Evolutionary conservation across 2,329 filamentous ascomycete genomes (phyloP).

Genomic region (Remersonia thermophila): DNA sequence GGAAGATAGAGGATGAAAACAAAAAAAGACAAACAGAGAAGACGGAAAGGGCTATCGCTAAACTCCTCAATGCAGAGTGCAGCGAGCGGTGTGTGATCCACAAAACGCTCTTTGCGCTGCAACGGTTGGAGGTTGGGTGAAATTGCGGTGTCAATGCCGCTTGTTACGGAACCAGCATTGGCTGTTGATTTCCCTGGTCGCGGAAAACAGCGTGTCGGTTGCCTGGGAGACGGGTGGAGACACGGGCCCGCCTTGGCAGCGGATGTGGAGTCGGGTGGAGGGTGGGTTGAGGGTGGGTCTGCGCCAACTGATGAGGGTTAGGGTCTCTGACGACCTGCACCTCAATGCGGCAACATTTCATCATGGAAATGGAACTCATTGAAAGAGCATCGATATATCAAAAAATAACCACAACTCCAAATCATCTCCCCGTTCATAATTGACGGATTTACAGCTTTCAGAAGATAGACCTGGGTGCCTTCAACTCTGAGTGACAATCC

Average conservation of each 20-base stretch:
- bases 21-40: not conserved
- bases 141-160: no score
- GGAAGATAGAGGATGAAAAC: slow-evolving; percentile 2
- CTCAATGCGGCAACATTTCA: not conserved
- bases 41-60: no score
- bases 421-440: no score
- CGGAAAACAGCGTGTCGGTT: slow-evolving; percentile 10
- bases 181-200: slow-evolving; percentile 14
- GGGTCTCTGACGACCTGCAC: not conserved
- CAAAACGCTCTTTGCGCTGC: slow-evolving; percentile 6
- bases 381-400: no score
- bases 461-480: no score
- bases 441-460: no score
- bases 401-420: no score
- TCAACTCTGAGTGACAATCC: no score
- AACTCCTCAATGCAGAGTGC: slow-evolving; percentile 9
- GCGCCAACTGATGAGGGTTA: not conserved
- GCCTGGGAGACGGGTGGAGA: slow-evolving; percentile 12
- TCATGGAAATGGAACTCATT: no score
- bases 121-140: slow-evolving; percentile 5
- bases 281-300: slow-evolving; percentile 11
- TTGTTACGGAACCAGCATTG: no score
- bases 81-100: slow-evolving; percentile 6
- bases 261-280: not conserved
- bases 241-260: slow-evolving; percentile 3